Evolutionary conservation across 2,329 filamentous ascomycete genomes (phyloP), one percentile per base, ranked within the genome.

Genomic region (Emmonsia crescens): DNA sequence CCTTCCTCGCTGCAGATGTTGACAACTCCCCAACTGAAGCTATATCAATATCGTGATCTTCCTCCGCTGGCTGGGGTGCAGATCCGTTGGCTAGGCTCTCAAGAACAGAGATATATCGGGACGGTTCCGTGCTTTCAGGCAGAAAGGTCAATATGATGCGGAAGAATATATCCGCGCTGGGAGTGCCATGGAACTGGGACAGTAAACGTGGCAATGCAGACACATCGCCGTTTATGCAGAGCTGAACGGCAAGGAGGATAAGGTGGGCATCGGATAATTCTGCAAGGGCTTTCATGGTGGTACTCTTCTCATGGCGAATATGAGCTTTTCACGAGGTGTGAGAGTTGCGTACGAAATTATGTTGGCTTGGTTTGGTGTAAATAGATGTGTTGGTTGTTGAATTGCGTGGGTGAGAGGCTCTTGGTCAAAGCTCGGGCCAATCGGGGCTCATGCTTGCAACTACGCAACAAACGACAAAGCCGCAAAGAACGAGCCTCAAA

Each of bases 121-220:
- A 72, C 3, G 84, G 82, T 27, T 82, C 79, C 36, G 76, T 70
- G 65, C 78, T 81, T 69, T 85, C 83, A 24, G 84, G 84, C n/a
- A 86, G 76, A 67, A 81, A 86, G 61, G 82, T 84, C 64, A 87
- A 74, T 60, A 86, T 72, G 58, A 87, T 82, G 63, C 82, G 81
- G 63, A 86, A 76, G 60, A 83, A 71, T 19, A 84, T 76, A 63
- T 82, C 80, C 36, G 78, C 73, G 57, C 85, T 76, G 62, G 78
- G 72, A 62, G 71, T 76, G 66, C 79, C 71, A 56, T 76, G 76
- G 59, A 79, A 79, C 57, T 75, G 72, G 51, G 79, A 74, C 63
- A 80, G 79, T 65, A 87, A 72, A 64, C 76, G 73, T 64, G 79
- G 79, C 31, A 87, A 74, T 27, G 76, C 75, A 55, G 74, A 68